Conservation (phyloP, 306 rosid genomes). For the Parietaria judaica region DNA sequence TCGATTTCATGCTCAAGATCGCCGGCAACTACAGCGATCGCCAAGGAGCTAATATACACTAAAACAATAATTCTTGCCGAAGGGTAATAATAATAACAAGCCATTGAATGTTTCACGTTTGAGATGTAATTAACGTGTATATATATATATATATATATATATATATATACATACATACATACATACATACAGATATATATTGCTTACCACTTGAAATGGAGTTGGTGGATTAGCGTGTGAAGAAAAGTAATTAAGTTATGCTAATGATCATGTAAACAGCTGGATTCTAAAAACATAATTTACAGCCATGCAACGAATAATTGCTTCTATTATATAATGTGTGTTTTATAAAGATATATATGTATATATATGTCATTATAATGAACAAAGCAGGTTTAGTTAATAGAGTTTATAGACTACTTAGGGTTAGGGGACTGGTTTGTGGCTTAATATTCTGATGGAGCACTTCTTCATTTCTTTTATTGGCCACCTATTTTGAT, state of each 20-base stretch:
- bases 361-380: neutral
- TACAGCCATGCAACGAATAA: neutral
- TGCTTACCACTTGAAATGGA: constrained; percentile 1
- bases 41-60: neutral
- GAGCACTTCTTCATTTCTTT: neutral
- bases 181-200: neutral
- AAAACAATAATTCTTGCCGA: neutral
- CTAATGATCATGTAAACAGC: constrained; percentile 20
- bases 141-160: too few species aligned
- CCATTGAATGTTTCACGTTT: neutral
- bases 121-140: constrained; percentile 7
- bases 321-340: neutral
- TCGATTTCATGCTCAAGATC: constrained; percentile 46
- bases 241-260: neutral
- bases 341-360: neutral
- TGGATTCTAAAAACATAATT: constrained; percentile 10
- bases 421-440: too few species aligned
- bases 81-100: neutral
- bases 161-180: too few species aligned
- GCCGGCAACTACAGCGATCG: constrained; percentile 19
- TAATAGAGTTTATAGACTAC: neutral
- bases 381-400: neutral
- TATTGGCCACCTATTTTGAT: neutral
- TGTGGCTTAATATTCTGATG: neutral
- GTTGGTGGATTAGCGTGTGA: constrained; percentile 20